Conservation (phyloP, 352 stramenopile genomes). For the Globisporangium recalcitrans region DNA sequence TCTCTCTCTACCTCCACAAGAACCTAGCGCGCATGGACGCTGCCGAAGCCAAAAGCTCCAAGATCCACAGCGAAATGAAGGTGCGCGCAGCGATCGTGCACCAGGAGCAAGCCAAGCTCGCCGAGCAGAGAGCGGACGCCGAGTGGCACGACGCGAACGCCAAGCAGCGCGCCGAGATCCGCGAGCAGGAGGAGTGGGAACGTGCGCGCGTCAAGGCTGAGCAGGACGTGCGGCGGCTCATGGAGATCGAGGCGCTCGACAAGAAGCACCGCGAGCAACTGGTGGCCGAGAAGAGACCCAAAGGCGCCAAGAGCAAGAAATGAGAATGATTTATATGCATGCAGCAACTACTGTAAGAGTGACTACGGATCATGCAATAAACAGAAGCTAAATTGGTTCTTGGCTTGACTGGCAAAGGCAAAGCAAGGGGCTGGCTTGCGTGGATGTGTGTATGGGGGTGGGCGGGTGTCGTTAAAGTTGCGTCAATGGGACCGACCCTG, state of each 20-base stretch:
- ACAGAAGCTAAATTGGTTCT: slow-evolving; percentile 5
- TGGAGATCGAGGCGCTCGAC: slow-evolving; percentile 51
- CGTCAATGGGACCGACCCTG: slow-evolving; percentile 10
- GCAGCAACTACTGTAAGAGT: too few species aligned
- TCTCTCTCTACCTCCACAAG: slow-evolving; percentile 18
- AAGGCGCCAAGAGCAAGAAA: slow-evolving; percentile 55
- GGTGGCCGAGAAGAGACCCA: slow-evolving; percentile 41
- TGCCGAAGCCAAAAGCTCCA: slow-evolving; percentile 24
- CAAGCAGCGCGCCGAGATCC: slow-evolving; percentile 35
- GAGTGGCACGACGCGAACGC: slow-evolving; percentile 56
- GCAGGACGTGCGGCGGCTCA: slow-evolving; percentile 35
- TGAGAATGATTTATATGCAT: too few species aligned
- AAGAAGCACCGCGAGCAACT: slow-evolving; percentile 45
- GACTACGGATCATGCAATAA: not conserved
- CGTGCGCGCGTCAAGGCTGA: slow-evolving; percentile 33
- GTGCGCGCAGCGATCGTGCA: slow-evolving; percentile 25
- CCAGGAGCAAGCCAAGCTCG: slow-evolving; percentile 28
- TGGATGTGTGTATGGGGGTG: not conserved
- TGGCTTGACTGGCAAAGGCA: not conserved
- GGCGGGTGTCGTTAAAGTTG: slow-evolving; percentile 9
- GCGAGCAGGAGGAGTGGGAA: slow-evolving; percentile 48
- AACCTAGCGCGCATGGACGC: slow-evolving; percentile 34
- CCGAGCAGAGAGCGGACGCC: slow-evolving; percentile 34
- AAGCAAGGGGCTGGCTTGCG: not conserved
- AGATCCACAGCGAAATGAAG: slow-evolving; percentile 24